Percentiles rank a stretch among this genome's conserved stretches.
Conservation (phyloP, 2,329 filamentous ascomycete species). For the Aureobasidium zeae region DNA sequence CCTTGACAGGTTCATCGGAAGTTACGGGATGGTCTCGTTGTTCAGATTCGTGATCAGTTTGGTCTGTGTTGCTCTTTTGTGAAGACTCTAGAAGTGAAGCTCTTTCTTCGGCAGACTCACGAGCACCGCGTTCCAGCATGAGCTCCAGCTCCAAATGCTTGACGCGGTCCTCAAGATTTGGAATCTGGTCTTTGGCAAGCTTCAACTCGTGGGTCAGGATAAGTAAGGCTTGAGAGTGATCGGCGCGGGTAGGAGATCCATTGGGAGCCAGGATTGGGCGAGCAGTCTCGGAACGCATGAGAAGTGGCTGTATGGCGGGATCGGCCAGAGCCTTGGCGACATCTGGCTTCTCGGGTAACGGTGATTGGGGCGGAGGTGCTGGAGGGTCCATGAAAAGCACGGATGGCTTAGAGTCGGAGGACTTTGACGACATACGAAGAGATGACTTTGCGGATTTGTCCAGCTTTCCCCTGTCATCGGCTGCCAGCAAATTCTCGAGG, state of each 20-base stretch:
- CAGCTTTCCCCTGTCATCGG: conserved; percentile 50
- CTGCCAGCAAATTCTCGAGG: conserved; percentile 64
- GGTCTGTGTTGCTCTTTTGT: neutral
- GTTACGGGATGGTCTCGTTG: conserved; percentile 27
- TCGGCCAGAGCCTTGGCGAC: conserved; percentile 42
- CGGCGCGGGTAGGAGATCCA: conserved; percentile 50
- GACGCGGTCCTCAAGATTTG: conserved; percentile 69
- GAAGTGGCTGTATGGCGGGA: conserved; percentile 45
- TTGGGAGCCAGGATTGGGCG: conserved; percentile 47
- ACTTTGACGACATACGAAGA: conserved; percentile 48
- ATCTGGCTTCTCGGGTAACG: conserved; percentile 87
- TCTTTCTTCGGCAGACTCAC: conserved; percentile 75
- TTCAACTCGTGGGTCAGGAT: conserved; percentile 78
- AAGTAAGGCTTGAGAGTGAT: conserved; percentile 63
- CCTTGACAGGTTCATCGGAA: neutral
- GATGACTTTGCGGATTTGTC: conserved; percentile 35
- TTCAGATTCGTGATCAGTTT: conserved; percentile 19
- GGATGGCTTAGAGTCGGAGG: conserved; percentile 65
- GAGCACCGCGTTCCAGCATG: conserved; percentile 67
- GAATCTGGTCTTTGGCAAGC: conserved; percentile 75
- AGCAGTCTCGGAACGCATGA: conserved; percentile 70
- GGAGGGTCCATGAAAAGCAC: conserved; percentile 76
- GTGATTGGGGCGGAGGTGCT: conserved; percentile 85
- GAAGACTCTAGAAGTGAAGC: conserved; percentile 57
- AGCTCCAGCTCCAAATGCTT: conserved; percentile 73